These are phyloP conservation scores for Colletotrichum aenigma DNA, from an alignment of 2,329 filamentous ascomycete species.

Conservation along the genomic window DNA sequence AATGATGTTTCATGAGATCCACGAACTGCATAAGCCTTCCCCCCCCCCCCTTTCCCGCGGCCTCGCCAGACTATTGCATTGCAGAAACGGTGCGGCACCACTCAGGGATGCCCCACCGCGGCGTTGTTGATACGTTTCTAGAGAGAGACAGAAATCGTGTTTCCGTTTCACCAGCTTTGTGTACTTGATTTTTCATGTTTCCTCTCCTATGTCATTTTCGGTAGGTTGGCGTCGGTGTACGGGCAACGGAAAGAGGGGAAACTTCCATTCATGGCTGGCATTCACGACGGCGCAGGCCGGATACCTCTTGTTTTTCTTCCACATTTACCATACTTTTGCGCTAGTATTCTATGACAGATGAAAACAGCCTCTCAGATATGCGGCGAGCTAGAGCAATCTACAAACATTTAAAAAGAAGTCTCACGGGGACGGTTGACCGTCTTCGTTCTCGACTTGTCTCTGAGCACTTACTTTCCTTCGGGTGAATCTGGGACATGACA, in stretches of 20 bases:
- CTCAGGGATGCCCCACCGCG: background rate
- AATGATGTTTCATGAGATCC: constrained; percentile 8
- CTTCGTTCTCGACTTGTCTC: background rate
- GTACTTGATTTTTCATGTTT: background rate
- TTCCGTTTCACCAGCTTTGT: background rate
- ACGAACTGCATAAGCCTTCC: constrained; percentile 11
- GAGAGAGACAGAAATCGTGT: background rate
- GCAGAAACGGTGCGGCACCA: background rate
- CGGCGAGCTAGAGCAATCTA: constrained; percentile 3
- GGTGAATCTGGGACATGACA: background rate
- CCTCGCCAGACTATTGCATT: background rate
- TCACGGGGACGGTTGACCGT: background rate
- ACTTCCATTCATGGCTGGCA: background rate
- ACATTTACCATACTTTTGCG: background rate
- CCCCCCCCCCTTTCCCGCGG: background rate
- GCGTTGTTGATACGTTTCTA: background rate
- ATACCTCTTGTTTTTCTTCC: background rate
- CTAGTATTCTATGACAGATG: background rate
- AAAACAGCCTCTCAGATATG: background rate
- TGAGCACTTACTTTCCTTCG: background rate
- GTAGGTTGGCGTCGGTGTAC: constrained; percentile 11
- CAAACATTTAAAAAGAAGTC: background rate
- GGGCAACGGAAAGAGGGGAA: constrained; percentile 1
- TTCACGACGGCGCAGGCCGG: constrained; percentile 18
- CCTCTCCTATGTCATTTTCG: background rate